Base-by-base conservation (phyloP, 352 stramenopile species). In the Phytophthora cryptogea region DNA sequence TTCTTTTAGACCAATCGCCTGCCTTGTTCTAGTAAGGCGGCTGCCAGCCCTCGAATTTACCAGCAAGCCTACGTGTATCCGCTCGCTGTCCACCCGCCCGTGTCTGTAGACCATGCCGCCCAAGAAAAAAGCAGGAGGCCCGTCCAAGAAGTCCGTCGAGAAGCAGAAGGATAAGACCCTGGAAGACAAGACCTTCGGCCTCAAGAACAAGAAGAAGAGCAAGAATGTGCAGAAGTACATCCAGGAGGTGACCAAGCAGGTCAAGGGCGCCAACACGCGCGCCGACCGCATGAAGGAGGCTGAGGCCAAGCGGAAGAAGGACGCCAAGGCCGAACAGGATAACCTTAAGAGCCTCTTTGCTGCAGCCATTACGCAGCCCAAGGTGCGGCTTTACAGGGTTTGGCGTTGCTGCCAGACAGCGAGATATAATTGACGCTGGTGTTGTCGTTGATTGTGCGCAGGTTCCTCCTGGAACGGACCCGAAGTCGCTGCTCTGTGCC, bases 201-300 rank as follows among this genome's bases (percentile, higher is more conserved):
- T 99, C 23, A 99, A 99, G 80, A 99, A 99, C 84, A 99, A 99
- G 74, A 99, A 99, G 75, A 99, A 99, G 80, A 95, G 78, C 68
- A 97, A 97, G 61, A 97, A 97, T 63, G 94, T 98, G 47, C 93
- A 98, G 68, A 88, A 95, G 68, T 96, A 94, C 73, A 91, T 97
- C 47, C 76, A 94, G 71, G 78, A 94, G 51, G 88, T 96, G 41
- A 89, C 87, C 37, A 96, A 96, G 60, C 86, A 96, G 68, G 87
- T 94, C 47, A 95, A 93, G 71, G 87, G 86, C 44, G 75, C 33
- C 51, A 94, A 83, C 51, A 83, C 85, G 49, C 81, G 83, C 54
- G 82, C 83, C 52, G 81, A 95, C 46, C 80, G 86, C 39, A 60
- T 91, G 36, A 93, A 95, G 63, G 79, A 83, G 28, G 73, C 87